These are phyloP conservation scores for Spathaspora girioi DNA, from an alignment of 805 yeast species.

Conservation along the genomic window DNA sequence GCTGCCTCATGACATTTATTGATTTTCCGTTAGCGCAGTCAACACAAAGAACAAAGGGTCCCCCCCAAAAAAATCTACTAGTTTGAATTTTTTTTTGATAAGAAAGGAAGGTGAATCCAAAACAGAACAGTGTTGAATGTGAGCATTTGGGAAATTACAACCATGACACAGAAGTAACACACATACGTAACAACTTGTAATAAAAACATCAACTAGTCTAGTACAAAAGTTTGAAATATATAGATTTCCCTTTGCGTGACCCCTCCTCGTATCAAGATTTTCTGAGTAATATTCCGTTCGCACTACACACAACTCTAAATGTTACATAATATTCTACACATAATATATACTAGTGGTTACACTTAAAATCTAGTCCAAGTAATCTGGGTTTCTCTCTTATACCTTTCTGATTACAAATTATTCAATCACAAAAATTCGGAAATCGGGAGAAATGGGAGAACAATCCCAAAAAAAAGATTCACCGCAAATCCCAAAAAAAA, in stretches of 20 bases:
- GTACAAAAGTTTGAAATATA: too few relatives aligned
- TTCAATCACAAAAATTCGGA: neutral
- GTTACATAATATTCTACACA: neutral
- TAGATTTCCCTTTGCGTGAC: too few relatives aligned
- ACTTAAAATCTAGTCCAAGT: neutral
- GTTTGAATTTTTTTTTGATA: neutral
- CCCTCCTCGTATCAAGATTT: neutral
- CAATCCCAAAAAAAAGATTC: neutral
- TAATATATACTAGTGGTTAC: neutral
- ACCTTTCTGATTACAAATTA: neutral
- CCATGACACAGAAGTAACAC: neutral
- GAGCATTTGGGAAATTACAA: neutral
- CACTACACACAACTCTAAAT: neutral
- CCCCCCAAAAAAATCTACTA: neutral
- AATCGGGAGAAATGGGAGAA: neutral
- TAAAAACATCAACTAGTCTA: neutral
- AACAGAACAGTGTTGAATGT: neutral
- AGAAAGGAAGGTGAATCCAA: neutral
- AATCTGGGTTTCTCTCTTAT: neutral
- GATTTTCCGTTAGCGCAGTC: neutral
- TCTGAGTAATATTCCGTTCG: neutral
- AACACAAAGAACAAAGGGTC: neutral
- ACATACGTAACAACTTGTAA: neutral
- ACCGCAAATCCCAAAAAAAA: neutral
- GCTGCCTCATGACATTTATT: neutral